Percentiles rank a stretch among this genome's conserved stretches.
These are phyloP conservation scores for Penicillium digitatum DNA, from an alignment of 2,329 filamentous ascomycete species.

Conservation along the genomic window DNA sequence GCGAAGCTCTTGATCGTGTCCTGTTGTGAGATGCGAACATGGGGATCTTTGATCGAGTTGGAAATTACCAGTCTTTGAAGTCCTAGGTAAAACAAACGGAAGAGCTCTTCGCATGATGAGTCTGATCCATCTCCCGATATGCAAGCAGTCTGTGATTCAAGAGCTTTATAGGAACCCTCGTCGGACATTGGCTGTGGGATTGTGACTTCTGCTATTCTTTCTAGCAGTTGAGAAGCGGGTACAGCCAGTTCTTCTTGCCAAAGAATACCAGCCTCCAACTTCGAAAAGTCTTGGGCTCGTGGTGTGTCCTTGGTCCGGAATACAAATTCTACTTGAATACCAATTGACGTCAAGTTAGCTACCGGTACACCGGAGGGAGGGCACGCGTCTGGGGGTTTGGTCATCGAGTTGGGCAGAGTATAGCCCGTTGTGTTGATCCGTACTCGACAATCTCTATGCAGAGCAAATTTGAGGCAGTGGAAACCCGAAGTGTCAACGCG, in stretches of 20 bases:
- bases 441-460: constrained; percentile 12
- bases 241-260: neutral
- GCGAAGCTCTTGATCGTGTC: constrained; percentile 18
- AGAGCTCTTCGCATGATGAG: constrained; percentile 1
- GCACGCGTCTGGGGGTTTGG: constrained; percentile 11
- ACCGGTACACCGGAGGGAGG: constrained; percentile 17
- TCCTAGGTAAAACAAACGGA: constrained; percentile 26
- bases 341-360: constrained; percentile 21
- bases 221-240: neutral
- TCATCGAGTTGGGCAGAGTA: constrained; percentile 19
- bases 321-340: constrained; percentile 19
- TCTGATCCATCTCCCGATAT: neutral
- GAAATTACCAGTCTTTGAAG: constrained; percentile 22
- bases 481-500: neutral
- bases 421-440: neutral
- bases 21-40: neutral
- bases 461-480: constrained; percentile 21
- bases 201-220: neutral
- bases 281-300: too few species aligned
- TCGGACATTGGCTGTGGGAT: neutral
- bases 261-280: neutral
- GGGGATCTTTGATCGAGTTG: neutral
- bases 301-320: neutral
- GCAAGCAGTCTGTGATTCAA: neutral
- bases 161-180: neutral